Base-by-base conservation (phyloP, 2,329 filamentous ascomycete genomes). In the Corinectria fuckeliana region DNA sequence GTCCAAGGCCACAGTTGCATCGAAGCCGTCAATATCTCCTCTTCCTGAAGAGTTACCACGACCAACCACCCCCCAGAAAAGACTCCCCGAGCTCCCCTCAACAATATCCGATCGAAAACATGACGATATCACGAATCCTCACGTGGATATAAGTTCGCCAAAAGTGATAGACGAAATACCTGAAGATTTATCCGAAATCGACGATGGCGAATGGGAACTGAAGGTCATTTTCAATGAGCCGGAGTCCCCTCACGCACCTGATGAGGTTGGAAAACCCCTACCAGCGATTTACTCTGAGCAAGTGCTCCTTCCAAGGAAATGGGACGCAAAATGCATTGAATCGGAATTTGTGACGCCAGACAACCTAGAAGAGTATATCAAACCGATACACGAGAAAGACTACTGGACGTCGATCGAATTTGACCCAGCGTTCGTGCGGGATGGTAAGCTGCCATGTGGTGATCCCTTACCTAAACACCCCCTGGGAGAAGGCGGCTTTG, bases 251-350 rank as follows among this genome's bases (percentile, higher is more conserved):
- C 76, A 77, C 55, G 72, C 74, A 6, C 77, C 78, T n/a, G 80
- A 83, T 34, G 76, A 79, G n/a, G 77, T 82, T 53, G 79, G 78
- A 11, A 81, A 77, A 58, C 80, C 81, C 18, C 70, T 83, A 1
- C 75, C 79, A 4, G 62, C 68, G 14, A 70, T 72, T 16, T 82
- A 80, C 58, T 77, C 73, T 36, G 79, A 81, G 18, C 76, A 79
- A 14, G 75, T 81, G 7, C 77, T 82, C 28, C 77, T 82, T 36
- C 78, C 81, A 23, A 77, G 77, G 16, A 74, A 78, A 5, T 79
- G 77, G 67, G 75, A 80, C 62, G 75, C 79, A 11, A 74, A 74
- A 18, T 76, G 75, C 54, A 75, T 82, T 45, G 76, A 77, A 41
- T 83, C 81, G 2, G 73, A 76, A 21, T 82, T 77, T 63, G 78